Conservation (phyloP, 495 filamentous ascomycete genomes). For the Rusavskia elegans region DNA sequence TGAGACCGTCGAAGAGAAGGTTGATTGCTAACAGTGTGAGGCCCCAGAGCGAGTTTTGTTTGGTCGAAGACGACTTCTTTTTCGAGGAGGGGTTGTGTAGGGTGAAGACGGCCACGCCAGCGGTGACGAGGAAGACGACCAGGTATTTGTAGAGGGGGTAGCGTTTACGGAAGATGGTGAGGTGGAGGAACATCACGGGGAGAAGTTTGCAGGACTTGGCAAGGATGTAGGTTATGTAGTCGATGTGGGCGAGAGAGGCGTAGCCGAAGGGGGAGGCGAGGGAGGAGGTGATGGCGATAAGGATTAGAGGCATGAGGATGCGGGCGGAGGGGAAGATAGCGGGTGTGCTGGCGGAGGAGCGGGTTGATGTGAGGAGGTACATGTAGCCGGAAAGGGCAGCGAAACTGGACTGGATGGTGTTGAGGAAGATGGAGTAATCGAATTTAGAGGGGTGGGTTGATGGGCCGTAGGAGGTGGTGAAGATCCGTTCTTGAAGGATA, state of each 20-base stretch:
- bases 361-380: conserved; percentile 60
- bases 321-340: conserved; percentile 55
- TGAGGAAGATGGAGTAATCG: conserved; percentile 84
- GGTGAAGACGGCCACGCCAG: conserved; percentile 89
- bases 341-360: conserved; percentile 35
- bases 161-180: conserved; percentile 75
- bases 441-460: conserved; percentile 41
- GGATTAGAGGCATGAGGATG: conserved; percentile 63
- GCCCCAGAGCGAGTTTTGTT: conserved; percentile 50
- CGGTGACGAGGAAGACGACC: conserved; percentile 78
- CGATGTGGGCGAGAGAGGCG: conserved; percentile 80
- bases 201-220: conserved; percentile 96
- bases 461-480: conserved; percentile 74
- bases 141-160: conserved; percentile 96
- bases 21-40: conserved; percentile 79
- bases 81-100: conserved; percentile 62
- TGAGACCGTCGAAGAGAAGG: conserved; percentile 86
- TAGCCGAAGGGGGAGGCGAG: conserved; percentile 93
- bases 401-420: conserved; percentile 88
- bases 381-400: conserved; percentile 64
- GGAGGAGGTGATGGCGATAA: conserved; percentile 74
- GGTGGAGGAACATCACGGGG: conserved; percentile 91
- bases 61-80: conserved; percentile 32
- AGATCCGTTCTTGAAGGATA: conserved; percentile 92
- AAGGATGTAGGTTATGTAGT: conserved; percentile 97